Base-by-base conservation (phyloP, 495 filamentous ascomycete genomes). In the Annulohypoxylon stygium region DNA sequence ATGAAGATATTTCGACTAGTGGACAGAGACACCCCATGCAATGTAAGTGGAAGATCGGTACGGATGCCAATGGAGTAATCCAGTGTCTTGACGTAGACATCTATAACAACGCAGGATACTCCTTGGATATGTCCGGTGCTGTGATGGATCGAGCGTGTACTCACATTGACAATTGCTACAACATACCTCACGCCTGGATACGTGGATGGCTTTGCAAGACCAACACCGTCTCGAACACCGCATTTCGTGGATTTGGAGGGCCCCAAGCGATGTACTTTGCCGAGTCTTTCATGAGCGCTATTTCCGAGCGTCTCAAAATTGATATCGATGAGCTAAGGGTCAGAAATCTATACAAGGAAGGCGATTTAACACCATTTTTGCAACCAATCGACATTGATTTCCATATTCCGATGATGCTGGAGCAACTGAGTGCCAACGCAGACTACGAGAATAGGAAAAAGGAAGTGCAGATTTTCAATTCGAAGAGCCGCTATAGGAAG, bases 241-340 rank as follows among this genome's bases (percentile, higher is more conserved):
- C 93, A 0, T 97, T 97, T 85, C 90, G 93, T 66, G 93, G 93
- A 7, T 97, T 96, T 75, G 93, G 93, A 59, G 93, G 93, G 3
- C 93, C 93, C 0, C 93, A 97, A 76, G 93, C 93, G 37, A 88
- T 96, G 80, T 97, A 94, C 80, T 91, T 97, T 66, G 85, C 88
- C 10, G 93, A 97, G 72, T 86, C 86, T 9, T 92, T 89, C 77
- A 91, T 97, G 82, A 87, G 88, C 54, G 91, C 92, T 70, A 83
- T 95, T 62, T 90, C 93, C 7, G 93, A 97, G 67, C 86, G 87
- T 61, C 86, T 97, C 16, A 82, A 84, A 11, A 93, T 97, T 26
- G 88, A 91, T 0, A 87, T 90, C 0, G 91, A 95, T 68, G 86
- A 89, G 65, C 79, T 97, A 16, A 85, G 93, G 16, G 82, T 88